Conservation (phyloP, 495 filamentous ascomycete species). For the Aspergillus egyptiacus region DNA sequence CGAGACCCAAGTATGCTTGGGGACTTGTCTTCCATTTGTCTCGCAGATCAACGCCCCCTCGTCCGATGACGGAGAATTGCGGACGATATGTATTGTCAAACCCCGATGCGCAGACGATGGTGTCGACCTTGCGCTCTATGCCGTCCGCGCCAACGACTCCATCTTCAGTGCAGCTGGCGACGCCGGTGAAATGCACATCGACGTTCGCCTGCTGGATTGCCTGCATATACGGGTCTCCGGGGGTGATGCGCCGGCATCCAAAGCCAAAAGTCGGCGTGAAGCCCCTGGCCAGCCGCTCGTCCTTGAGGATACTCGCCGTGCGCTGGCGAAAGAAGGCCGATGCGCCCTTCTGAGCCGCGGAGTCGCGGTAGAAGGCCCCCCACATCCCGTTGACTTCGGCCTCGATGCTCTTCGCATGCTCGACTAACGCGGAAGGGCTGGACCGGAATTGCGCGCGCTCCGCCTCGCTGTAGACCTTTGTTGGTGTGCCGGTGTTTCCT, state of each 20-base stretch:
- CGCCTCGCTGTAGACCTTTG: background rate
- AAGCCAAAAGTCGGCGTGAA: background rate
- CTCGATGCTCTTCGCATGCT: conserved; percentile 1
- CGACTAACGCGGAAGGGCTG: background rate
- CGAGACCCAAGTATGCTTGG: background rate
- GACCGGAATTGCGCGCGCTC: background rate
- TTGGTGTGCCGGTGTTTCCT: background rate
- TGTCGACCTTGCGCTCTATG: background rate
- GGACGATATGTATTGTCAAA: background rate
- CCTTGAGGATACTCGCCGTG: background rate
- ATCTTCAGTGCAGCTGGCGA: background rate
- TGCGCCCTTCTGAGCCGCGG: background rate
- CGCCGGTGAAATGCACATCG: background rate
- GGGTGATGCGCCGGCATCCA: background rate
- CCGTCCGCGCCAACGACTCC: background rate
- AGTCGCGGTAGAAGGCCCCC: background rate
- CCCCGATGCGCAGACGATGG: background rate
- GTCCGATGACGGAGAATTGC: background rate
- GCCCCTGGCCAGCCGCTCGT: background rate
- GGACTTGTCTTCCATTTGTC: background rate
- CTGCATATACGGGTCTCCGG: background rate
- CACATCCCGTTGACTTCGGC: conserved; percentile 1
- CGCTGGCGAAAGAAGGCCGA: background rate
- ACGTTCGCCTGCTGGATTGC: background rate
- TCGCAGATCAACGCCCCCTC: background rate